Evolutionary conservation across 352 stramenopile species (phyloP).

Genomic region (Pythium insidiosum): DNA sequence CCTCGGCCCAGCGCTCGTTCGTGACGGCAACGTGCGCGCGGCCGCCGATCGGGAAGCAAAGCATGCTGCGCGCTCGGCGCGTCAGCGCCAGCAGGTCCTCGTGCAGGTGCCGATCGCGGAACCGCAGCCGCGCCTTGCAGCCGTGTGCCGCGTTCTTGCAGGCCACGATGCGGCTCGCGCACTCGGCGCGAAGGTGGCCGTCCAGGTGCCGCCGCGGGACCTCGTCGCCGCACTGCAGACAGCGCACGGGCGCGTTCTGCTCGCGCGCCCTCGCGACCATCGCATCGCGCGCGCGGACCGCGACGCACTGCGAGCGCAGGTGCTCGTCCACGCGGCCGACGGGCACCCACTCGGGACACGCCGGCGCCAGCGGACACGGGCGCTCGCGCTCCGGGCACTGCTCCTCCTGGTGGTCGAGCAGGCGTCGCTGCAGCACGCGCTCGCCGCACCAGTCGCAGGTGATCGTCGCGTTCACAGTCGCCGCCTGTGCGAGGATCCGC

Average conservation of each 20-base stretch:
- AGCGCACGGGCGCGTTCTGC: constrained; percentile 35
- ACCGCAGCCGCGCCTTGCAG: constrained; percentile 44
- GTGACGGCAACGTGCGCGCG: constrained; percentile 32
- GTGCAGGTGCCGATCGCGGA: constrained; percentile 61
- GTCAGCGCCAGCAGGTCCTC: constrained; percentile 45
- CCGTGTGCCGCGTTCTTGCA: constrained; percentile 67
- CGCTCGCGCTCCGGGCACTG: constrained; percentile 57
- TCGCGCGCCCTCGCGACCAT: constrained; percentile 35
- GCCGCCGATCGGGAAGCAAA: constrained; percentile 41
- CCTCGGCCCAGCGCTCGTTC: constrained; percentile 6
- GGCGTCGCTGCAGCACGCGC: constrained; percentile 47
- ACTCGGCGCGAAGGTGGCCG: constrained; percentile 34
- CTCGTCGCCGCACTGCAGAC: constrained; percentile 38
- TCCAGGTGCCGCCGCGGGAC: constrained; percentile 29
- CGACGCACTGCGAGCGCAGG: constrained; percentile 31
- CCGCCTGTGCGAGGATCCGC: constrained; percentile 28
- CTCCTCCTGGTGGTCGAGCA: constrained; percentile 78
- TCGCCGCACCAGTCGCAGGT: constrained; percentile 62
- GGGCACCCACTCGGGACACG: constrained; percentile 62
- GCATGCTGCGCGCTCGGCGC: constrained; percentile 32
- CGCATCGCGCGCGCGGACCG: constrained; percentile 43
- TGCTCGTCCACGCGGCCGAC: constrained; percentile 49
- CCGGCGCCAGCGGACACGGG: constrained; percentile 45
- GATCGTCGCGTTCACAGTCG: constrained; percentile 40
- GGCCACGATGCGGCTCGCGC: constrained; percentile 47